Percentiles rank a stretch among this genome's conserved stretches.
Evolutionary conservation across 768 basidiomycete genomes (phyloP).

Genomic region (Mycena epipterygia): DNA sequence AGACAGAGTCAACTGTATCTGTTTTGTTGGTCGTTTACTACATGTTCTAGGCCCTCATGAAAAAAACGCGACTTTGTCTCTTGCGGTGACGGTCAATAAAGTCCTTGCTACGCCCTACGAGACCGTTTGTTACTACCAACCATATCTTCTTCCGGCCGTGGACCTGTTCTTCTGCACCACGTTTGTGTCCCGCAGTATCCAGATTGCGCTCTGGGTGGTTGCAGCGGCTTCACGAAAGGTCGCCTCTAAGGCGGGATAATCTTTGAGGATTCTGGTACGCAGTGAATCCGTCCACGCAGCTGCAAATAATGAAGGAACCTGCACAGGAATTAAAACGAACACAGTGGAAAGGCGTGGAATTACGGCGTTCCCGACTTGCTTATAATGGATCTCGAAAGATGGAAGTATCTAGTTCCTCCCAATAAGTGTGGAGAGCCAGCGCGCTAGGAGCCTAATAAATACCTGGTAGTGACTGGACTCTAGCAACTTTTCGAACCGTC

Average conservation of each 20-base stretch:
- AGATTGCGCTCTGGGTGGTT: too few species aligned
- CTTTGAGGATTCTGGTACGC: neutral
- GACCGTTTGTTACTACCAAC: too few species aligned
- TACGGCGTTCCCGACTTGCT: conserved; percentile 10
- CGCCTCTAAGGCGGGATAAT: neutral
- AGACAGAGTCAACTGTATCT: neutral
- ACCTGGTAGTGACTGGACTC: neutral
- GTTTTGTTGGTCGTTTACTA: too few species aligned
- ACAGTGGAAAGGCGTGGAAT: neutral
- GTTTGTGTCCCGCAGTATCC: too few species aligned
- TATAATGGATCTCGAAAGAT: neutral
- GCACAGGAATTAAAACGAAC: neutral
- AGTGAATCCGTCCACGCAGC: neutral
- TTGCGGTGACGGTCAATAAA: too few species aligned
- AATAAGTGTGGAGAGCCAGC: neutral
- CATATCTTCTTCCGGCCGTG: too few species aligned
- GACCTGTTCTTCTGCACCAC: too few species aligned
- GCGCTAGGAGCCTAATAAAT: neutral
- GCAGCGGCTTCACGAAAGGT: too few species aligned
- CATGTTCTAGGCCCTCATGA: too few species aligned
- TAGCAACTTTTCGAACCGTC: neutral
- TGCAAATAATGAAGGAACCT: conserved; percentile 2
- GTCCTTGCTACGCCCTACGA: too few species aligned
- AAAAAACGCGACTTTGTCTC: too few species aligned
- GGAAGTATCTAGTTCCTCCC: neutral